Evolutionary conservation across 1,284 basidiomycete species (phyloP).

Genomic region (Malassezia sympodialis): DNA sequence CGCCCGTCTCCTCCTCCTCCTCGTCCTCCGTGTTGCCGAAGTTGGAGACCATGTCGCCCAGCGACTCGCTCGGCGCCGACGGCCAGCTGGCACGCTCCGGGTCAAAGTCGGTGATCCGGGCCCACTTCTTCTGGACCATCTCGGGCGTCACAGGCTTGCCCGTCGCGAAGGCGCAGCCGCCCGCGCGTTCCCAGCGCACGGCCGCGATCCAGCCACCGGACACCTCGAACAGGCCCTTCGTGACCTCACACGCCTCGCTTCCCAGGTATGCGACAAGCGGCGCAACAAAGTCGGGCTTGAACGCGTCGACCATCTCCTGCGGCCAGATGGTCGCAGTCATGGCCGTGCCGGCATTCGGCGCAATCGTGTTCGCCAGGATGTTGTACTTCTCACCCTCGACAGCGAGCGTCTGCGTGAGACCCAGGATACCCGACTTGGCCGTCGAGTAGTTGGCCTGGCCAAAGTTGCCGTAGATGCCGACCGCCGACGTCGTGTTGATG

Average conservation of each 20-base stretch:
- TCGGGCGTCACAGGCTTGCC: slow-evolving; percentile 37
- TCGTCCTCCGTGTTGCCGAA: slow-evolving; percentile 30
- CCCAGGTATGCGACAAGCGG: slow-evolving; percentile 82
- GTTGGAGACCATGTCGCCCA: slow-evolving; percentile 43
- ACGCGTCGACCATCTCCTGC: slow-evolving; percentile 84
- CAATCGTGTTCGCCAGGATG: slow-evolving; percentile 81
- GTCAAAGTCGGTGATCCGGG: slow-evolving; percentile 43
- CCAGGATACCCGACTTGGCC: slow-evolving; percentile 86
- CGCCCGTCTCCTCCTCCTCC: slow-evolving; percentile 28
- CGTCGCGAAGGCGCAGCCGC: slow-evolving; percentile 54
- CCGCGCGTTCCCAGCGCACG: slow-evolving; percentile 83
- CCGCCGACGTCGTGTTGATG: slow-evolving; percentile 81
- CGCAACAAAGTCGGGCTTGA: slow-evolving; percentile 90
- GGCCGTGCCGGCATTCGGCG: slow-evolving; percentile 66
- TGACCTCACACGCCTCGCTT: slow-evolving; percentile 65
- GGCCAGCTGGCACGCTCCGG: slow-evolving; percentile 43
- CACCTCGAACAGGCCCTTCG: slow-evolving; percentile 75
- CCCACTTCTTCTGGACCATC: slow-evolving; percentile 37
- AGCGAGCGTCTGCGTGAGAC: slow-evolving; percentile 75
- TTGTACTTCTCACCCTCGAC: slow-evolving; percentile 81
- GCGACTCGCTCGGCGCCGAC: slow-evolving; percentile 33
- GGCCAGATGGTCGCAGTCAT: slow-evolving; percentile 56
- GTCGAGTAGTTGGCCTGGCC: slow-evolving; percentile 70
- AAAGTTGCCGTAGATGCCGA: slow-evolving; percentile 86
- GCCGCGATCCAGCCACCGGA: slow-evolving; percentile 86